Conservation (phyloP, 257 asterid genomes). For the Craterostigma plantagineum region DNA sequence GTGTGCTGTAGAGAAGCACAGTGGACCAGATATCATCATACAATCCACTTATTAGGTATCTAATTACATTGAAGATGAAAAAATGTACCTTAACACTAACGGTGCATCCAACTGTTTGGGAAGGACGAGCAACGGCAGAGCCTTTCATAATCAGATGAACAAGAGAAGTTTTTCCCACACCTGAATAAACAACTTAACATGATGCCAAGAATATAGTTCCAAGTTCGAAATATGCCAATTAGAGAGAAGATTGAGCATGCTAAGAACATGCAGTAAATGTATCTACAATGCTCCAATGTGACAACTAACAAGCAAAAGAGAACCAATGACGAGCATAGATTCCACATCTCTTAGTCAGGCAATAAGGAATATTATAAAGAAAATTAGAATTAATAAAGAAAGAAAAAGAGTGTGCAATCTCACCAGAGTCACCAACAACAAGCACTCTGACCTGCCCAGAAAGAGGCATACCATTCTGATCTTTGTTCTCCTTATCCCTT, state of each 20-base stretch:
- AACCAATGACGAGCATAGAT: neutral
- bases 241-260: neutral
- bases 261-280: neutral
- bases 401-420: constrained; percentile 3
- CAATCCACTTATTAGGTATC: constrained; percentile 7
- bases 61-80: constrained; percentile 2
- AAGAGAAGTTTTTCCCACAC: constrained; percentile 93
- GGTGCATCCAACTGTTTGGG: constrained; percentile 83
- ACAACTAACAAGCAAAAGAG: no score
- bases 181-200: constrained; percentile 12
- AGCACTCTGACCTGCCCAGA: constrained; percentile 91
- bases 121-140: constrained; percentile 55
- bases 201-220: no score
- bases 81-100: constrained; percentile 60
- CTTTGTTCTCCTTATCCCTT: constrained; percentile 47
- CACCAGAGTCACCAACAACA: constrained; percentile 92
- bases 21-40: constrained; percentile 2
- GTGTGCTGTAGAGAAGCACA: constrained; percentile 39
- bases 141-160: constrained; percentile 81
- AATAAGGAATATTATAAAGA: neutral
- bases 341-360: neutral
- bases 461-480: constrained; percentile 74
- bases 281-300: neutral
- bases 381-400: neutral
- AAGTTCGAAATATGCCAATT: no score